These are phyloP conservation scores for Thelonectria blattea DNA, from an alignment of 2,329 filamentous ascomycete species.

Conservation along the genomic window DNA sequence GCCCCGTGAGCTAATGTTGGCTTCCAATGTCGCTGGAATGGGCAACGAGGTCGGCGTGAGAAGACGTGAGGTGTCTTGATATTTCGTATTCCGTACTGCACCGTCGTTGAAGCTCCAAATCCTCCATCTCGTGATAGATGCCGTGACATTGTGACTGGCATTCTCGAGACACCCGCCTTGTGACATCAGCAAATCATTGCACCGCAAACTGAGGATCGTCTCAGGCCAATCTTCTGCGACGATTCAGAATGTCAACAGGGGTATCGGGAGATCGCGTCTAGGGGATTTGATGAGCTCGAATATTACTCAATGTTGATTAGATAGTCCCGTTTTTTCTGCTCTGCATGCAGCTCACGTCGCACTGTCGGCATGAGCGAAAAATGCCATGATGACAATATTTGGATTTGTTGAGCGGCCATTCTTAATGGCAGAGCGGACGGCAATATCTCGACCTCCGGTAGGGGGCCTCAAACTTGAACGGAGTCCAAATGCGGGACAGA, in stretches of 20 bases:
- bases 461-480: conserved; percentile 2
- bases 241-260: conserved; percentile 12
- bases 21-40: not conserved
- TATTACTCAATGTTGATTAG: conserved; percentile 15
- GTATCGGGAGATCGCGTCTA: conserved; percentile 10
- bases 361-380: not conserved
- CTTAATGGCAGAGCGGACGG: not conserved
- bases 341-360: not conserved
- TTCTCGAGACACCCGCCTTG: conserved; percentile 9
- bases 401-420: conserved; percentile 2
- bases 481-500: conserved; percentile 14
- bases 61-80: not conserved
- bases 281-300: conserved; percentile 9
- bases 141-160: conserved; percentile 11
- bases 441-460: conserved; percentile 5
- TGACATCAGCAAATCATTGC: conserved; percentile 9
- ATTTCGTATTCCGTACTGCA: too few species aligned
- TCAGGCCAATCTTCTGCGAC: conserved; percentile 9
- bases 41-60: not conserved
- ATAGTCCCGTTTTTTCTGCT: not conserved
- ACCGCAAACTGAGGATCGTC: conserved; percentile 14
- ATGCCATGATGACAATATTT: not conserved
- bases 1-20: not conserved
- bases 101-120: too few species aligned
- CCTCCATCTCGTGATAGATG: not conserved